A percentile compares a stretch with the other conserved stretches of the same genome.
phyloP scores from a whole-genome alignment of 2,329 filamentous ascomycete species.

The Pyrenochaeta sp. region DNA sequence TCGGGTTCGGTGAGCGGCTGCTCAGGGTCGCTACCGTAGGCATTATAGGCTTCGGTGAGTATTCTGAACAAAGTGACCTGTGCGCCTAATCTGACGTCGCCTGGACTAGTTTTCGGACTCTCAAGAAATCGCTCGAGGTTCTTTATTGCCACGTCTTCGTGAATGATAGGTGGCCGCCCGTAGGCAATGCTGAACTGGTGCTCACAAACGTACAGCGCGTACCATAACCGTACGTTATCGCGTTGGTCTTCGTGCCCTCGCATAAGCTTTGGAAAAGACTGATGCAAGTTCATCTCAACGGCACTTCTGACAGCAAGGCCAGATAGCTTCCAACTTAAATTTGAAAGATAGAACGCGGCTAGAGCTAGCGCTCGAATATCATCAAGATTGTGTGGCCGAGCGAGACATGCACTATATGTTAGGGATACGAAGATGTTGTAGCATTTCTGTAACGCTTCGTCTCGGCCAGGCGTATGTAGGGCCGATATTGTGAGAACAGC shows the following conservation, averaged over 20 bases:
- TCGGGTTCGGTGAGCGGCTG: conserved; percentile 49
- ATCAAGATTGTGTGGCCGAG: conserved; percentile 48
- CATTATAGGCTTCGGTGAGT: conserved; percentile 44
- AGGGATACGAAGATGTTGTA: conserved; percentile 45
- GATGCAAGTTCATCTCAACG: conserved; percentile 53
- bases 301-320: conserved; percentile 51
- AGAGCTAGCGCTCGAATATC: conserved; percentile 51
- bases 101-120: conserved; percentile 37
- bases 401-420: conserved; percentile 44
- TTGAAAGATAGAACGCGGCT: conserved; percentile 52
- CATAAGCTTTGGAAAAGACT: conserved; percentile 47
- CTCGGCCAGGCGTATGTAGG: conserved; percentile 38
- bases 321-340: conserved; percentile 52
- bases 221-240: conserved; percentile 52
- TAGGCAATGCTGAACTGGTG: conserved; percentile 54
- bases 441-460: conserved; percentile 41
- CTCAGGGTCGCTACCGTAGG: conserved; percentile 45
- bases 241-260: conserved; percentile 45
- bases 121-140: conserved; percentile 47
- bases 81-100: conserved; percentile 40
- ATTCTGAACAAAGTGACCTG: conserved; percentile 47
- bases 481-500: conserved; percentile 42
- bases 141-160: conserved; percentile 49
- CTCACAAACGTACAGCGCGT: conserved; percentile 51
- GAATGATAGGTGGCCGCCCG: conserved; percentile 52